Evolutionary conservation across 73 alveolate species (phyloP), one percentile per base, ranked within the genome.

Genomic region (Effrenium voratum): DNA sequence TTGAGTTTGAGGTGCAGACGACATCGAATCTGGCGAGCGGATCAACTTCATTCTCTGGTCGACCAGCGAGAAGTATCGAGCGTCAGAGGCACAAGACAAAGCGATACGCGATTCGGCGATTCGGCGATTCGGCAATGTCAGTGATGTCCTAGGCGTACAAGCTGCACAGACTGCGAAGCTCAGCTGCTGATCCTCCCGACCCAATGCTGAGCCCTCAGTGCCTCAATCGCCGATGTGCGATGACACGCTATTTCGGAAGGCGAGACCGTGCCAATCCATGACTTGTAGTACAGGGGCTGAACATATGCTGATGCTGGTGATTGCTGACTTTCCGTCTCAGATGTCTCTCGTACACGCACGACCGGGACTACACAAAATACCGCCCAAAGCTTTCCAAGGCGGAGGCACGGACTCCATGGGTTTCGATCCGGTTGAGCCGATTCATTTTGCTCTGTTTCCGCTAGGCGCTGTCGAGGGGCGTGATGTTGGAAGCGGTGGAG

Each of bases 21-120:
- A 92, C 87, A 92, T 92, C 66, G 92, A 73, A 81, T 75, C 98
- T n/a, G 98, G 98, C 32, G 98, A 92, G 98, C 98, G 98, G 15
- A 82, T 92, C 46, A 92, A 92, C 52, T 92, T 92, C 46, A 92
- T 92, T 40, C 92, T 92, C 1, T 92, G 98, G 98, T 92, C 98
- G 40, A 81, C 55, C 81, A 92, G 91, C 40, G 92, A 47, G 63
- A 49, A 70, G 63, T 92, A 92, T 49, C 98, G 98, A 22, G 60
- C 57, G n/a, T 92, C 98, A 55, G 60, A 92, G 79, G 91, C 68
- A 8, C 5, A 24, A 41, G 22, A n/a, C n/a, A n/a, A 12, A 55
- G 12, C 12, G 68, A 12, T 55, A 15, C 68, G 68, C 68, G 0
- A 22, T 57, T 57, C 28, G 16, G 16, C 28, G 3, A 22, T 22